phyloP scores from a whole-genome alignment of 192 early-diverging fungal genomes.

The Coemansia sp. region DNA sequence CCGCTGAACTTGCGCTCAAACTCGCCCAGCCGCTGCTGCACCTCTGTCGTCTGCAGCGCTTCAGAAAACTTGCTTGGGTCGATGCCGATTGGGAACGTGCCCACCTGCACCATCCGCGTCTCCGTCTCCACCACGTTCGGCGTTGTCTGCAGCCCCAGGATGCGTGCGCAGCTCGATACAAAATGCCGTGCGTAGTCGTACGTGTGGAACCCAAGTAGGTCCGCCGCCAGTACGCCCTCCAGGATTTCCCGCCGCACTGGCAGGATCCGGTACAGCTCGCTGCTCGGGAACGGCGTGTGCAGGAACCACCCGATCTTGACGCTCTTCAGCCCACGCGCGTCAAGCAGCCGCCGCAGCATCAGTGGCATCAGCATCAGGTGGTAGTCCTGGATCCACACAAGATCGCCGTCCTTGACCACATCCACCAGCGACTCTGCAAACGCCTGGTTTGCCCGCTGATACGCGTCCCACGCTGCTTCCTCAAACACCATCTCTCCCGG shows the following conservation, averaged over 20 bases:
- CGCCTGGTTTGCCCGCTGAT: constrained; percentile 85
- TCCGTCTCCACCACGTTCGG: constrained; percentile 93
- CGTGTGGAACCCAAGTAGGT: constrained; percentile 98
- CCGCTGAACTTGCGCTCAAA: constrained; percentile 85
- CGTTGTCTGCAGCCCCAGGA: constrained; percentile 89
- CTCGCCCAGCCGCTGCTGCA: constrained; percentile 73
- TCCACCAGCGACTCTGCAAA: constrained; percentile 91
- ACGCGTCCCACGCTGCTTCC: constrained; percentile 92
- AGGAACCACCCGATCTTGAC: constrained; percentile 98
- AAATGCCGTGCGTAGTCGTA: constrained; percentile 99
- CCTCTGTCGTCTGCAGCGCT: constrained; percentile 67
- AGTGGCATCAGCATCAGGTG: constrained; percentile 96
- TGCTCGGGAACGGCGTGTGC: constrained; percentile 96
- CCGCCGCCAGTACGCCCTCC: constrained; percentile 85
- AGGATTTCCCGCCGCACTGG: constrained; percentile 94
- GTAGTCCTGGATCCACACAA: constrained; percentile 95
- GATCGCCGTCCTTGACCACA: constrained; percentile 84
- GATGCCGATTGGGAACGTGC: constrained; percentile 99
- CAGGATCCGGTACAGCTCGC: constrained; percentile 95
- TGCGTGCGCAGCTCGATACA: constrained; percentile 92
- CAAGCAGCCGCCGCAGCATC: constrained; percentile 69
- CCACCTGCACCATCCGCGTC: constrained; percentile 90
- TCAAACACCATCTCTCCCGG: constrained; percentile 98
- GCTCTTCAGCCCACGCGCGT: constrained; percentile 59
- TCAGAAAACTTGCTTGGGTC: constrained; percentile 93